A percentile compares a stretch with the other conserved stretches of the same genome.
Evolutionary conservation across 75 land plant species (phyloP).

Genomic region (Larix kaempferi): DNA sequence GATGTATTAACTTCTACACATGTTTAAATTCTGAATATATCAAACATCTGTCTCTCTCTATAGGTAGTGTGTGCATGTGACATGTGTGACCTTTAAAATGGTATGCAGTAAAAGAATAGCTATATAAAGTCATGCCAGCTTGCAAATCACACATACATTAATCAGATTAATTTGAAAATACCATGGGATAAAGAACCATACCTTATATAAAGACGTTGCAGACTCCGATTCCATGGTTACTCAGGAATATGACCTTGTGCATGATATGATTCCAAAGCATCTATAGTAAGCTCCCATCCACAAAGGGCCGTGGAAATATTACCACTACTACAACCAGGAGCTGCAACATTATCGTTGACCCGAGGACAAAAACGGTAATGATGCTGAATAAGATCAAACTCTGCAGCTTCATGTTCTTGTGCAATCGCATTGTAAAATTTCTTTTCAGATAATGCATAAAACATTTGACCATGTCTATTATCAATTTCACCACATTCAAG

Average conservation of each 20-base stretch:
- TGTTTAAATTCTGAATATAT: too few species aligned
- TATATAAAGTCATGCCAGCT: too few species aligned
- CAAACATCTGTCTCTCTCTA: too few species aligned
- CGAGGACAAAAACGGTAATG: constrained; percentile 85
- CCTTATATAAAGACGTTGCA: constrained; percentile 88
- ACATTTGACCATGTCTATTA: background rate
- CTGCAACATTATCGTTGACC: constrained; percentile 94
- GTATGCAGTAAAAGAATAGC: too few species aligned
- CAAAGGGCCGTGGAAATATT: constrained; percentile 35
- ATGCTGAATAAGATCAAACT: constrained; percentile 83
- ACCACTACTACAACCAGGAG: constrained; percentile 55
- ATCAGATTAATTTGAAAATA: too few species aligned
- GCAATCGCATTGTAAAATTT: background rate
- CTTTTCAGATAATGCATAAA: background rate
- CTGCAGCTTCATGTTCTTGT: constrained; percentile 17
- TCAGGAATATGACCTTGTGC: constrained; percentile 36
- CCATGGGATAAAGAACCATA: too few species aligned
- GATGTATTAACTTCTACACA: too few species aligned
- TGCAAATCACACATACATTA: too few species aligned
- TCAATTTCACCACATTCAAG: background rate
- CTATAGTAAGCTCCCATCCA: constrained; percentile 88
- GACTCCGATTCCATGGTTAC: constrained; percentile 73
- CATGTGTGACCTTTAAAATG: too few species aligned
- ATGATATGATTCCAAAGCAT: constrained; percentile 73
- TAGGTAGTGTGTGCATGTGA: too few species aligned